Base-by-base conservation (phyloP, 2,329 filamentous ascomycete species). In the Coniochaeta prunicola region DNA sequence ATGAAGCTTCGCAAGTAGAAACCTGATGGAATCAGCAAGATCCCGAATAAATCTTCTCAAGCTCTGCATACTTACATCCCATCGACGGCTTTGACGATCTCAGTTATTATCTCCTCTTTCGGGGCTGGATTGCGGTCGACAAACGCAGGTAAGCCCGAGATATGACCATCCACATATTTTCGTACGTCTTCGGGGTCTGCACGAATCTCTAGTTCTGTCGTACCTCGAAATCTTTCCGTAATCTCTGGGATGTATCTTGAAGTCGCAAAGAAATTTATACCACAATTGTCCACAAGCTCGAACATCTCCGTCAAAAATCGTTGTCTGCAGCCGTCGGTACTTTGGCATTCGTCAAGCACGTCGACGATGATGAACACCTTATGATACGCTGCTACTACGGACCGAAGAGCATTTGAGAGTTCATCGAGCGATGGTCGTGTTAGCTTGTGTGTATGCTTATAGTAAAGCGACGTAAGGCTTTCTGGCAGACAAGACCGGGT, bases 381-480 rank as follows among this genome's bases (percentile, higher is more conserved):
- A 0, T 60, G 65, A 59, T 69, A 72, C 0, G 21, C 4, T 1
- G 55, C 21, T 1, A 48, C 24, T 9, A 70, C 59, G 0, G 53
- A 59, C 9, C 58, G 21, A 1, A 75, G 60, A 6, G 57, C 42
- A 10, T 58, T n/a, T 1, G 54, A 60, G 3, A 71, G 57, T 50
- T 72, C 64, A 0, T 66, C 59, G 2, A 63, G 53, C 4, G 63
- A 65, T 8, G 69, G 72, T 6, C 61, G 64, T 0, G 65, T 69
- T 9, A 48, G 34, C 48, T 50, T 61, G 0, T 13, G 15, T 21
- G 60, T 56, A 57, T 72, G 59, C 7, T 59, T 24, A 1, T 64
- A 34, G 45, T 73, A 71, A 2, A 77, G 65, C 0, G 38, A 15
- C 53, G 64, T 65, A 0, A 78, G 56, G 6, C 2, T 36, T 0